phyloP scores from a whole-genome alignment of 2,329 filamentous ascomycete species.

The Acephala macrosclerotiorum region DNA sequence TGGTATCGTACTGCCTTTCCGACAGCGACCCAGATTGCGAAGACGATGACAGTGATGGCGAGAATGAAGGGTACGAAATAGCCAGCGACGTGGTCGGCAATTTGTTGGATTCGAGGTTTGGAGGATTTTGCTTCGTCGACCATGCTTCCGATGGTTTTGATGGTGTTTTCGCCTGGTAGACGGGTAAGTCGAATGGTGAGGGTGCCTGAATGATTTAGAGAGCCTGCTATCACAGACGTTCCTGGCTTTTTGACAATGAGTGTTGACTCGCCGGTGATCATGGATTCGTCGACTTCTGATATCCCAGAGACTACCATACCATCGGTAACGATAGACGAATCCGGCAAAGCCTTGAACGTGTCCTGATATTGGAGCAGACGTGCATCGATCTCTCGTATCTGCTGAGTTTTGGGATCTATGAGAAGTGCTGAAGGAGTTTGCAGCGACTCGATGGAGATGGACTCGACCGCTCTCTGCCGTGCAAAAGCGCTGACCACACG shows the following conservation, averaged over 20 bases:
- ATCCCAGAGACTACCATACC: conserved; percentile 68
- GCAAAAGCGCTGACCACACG: conserved; percentile 60
- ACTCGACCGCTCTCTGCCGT: conserved; percentile 60
- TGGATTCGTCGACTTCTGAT: conserved; percentile 77
- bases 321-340: conserved; percentile 70
- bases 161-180: conserved; percentile 74
- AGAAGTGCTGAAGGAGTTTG: conserved; percentile 65
- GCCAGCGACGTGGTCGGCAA: conserved; percentile 71
- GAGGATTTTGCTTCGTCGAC: conserved; percentile 74
- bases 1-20: conserved; percentile 52
- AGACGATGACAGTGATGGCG: conserved; percentile 62
- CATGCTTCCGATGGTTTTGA: conserved; percentile 71
- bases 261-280: conserved; percentile 76
- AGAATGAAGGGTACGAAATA: conserved; percentile 75
- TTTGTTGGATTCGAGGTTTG: conserved; percentile 72
- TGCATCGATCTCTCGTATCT: conserved; percentile 63
- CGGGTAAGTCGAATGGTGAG: conserved; percentile 65
- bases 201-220: conserved; percentile 70
- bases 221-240: conserved; percentile 69
- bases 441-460: conserved; percentile 62
- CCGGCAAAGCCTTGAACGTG: conserved; percentile 66
- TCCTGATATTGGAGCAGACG: conserved; percentile 76
- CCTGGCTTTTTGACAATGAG: conserved; percentile 65
- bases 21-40: conserved; percentile 70
- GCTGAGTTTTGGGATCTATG: conserved; percentile 38